A percentile compares a stretch with the other conserved stretches of the same genome.
Conservation (phyloP, 768 basidiomycete genomes). For the Trametes cubensis region DNA sequence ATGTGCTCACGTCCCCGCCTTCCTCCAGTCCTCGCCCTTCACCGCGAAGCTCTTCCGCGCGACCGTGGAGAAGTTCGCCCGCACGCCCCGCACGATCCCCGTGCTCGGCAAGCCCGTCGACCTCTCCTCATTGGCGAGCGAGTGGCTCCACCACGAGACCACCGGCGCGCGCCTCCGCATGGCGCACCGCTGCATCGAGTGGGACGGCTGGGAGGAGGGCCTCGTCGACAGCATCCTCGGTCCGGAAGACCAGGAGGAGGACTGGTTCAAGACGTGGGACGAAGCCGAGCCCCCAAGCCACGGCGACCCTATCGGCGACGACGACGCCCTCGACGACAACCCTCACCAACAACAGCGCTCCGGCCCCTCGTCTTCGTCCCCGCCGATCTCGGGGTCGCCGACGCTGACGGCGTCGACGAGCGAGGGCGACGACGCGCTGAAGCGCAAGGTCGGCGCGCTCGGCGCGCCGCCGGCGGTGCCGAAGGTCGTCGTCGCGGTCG, state of each 20-base stretch:
- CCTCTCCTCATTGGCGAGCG: constrained; percentile 52
- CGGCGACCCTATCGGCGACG: constrained; percentile 6
- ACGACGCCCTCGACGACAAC: neutral
- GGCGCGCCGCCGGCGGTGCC: constrained; percentile 53
- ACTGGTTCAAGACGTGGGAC: constrained; percentile 61
- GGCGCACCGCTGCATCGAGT: constrained; percentile 81
- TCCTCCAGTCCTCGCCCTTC: constrained; percentile 78
- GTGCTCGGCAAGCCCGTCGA: constrained; percentile 31
- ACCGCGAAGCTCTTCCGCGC: constrained; percentile 71
- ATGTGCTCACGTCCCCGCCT: constrained; percentile 78
- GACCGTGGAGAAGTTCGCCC: constrained; percentile 54
- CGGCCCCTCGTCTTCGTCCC: neutral
- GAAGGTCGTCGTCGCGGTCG: constrained; percentile 48
- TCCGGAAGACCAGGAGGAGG: constrained; percentile 67
- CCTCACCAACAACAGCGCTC: neutral
- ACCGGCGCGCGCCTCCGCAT: constrained; percentile 66
- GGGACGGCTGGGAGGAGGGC: constrained; percentile 93
- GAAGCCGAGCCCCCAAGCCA: constrained; percentile 20
- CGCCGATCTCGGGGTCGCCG: constrained; percentile 7
- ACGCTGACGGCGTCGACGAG: constrained; percentile 25
- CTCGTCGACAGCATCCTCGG: constrained; percentile 76
- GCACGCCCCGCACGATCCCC: constrained; percentile 26
- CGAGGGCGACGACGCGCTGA: constrained; percentile 20
- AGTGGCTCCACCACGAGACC: constrained; percentile 78
- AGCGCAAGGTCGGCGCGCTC: constrained; percentile 28